Evolutionary conservation across 2,329 filamentous ascomycete genomes (phyloP).

Genomic region (Fusarium beomiforme): DNA sequence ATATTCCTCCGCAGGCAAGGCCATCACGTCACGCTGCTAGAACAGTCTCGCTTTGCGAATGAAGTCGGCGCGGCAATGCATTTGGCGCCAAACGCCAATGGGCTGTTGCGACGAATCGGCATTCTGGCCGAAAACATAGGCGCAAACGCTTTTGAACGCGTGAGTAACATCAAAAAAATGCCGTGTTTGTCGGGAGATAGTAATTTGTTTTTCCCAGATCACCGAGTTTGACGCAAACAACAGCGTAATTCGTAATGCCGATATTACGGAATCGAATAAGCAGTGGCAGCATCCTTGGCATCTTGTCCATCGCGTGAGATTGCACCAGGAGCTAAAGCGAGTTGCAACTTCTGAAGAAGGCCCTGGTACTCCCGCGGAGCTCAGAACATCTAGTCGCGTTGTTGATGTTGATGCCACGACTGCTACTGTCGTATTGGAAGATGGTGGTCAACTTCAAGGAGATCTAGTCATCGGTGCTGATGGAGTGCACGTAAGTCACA

Average conservation of each 20-base stretch:
- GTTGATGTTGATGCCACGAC: too few relatives aligned
- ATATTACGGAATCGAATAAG: conserved; percentile 48
- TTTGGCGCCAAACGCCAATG: conserved; percentile 69
- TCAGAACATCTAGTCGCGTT: too few relatives aligned
- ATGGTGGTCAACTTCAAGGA: too few relatives aligned
- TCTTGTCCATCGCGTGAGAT: conserved; percentile 60
- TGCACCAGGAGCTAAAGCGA: conserved; percentile 61
- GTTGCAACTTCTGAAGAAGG: neutral
- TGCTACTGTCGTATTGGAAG: too few relatives aligned
- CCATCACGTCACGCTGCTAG: conserved; percentile 50
- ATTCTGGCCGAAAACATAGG: conserved; percentile 52
- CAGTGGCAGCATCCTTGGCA: conserved; percentile 61
- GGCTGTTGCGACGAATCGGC: conserved; percentile 58
- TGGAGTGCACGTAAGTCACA: too few relatives aligned
- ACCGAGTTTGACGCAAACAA: conserved; percentile 52
- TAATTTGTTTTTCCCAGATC: too few relatives aligned
- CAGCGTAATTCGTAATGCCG: conserved; percentile 47
- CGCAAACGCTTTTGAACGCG: conserved; percentile 44
- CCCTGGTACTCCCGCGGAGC: rapidly evolving
- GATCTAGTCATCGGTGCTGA: too few relatives aligned
- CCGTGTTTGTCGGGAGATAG: too few relatives aligned
- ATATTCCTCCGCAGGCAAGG: conserved; percentile 61
- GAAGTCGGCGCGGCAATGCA: conserved; percentile 71
- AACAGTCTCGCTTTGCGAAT: conserved; percentile 56
- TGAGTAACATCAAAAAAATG: neutral